Evolutionary conservation across 306 rosid species (phyloP).

Genomic region (Vachellia collinsii): DNA sequence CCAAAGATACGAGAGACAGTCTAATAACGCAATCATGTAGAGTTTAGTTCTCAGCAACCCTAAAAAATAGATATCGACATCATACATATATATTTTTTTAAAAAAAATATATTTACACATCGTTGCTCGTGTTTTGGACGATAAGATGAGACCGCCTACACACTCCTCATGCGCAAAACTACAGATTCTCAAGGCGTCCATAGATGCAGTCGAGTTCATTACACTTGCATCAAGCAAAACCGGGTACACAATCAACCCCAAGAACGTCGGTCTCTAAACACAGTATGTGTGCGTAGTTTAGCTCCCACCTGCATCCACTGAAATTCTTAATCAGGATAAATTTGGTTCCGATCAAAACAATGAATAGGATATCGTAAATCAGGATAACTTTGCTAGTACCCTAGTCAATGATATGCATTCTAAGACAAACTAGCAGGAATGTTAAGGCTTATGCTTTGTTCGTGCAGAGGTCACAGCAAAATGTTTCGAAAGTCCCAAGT

Average conservation of each 20-base stretch:
- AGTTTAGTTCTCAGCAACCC: slow-evolving; percentile 42
- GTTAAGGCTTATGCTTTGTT: too few species aligned
- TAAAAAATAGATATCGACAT: slow-evolving; percentile 15
- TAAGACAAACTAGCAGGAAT: background rate
- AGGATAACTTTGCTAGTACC: slow-evolving; percentile 1
- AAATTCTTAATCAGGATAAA: slow-evolving; percentile 25
- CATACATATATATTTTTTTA: slow-evolving; percentile 24
- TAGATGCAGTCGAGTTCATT: slow-evolving; percentile 23
- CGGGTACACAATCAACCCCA: background rate
- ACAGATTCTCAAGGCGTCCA: background rate
- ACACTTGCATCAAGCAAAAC: slow-evolving; percentile 42
- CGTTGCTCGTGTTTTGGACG: slow-evolving; percentile 29
- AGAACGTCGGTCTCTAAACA: background rate
- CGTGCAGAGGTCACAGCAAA: background rate
- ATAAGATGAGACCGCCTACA: background rate
- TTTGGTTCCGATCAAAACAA: background rate
- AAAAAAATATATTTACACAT: slow-evolving; percentile 47
- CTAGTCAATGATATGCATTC: background rate
- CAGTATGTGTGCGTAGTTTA: background rate
- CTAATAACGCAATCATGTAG: slow-evolving; percentile 12
- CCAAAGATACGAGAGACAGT: slow-evolving; percentile 20
- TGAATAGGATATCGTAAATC: background rate
- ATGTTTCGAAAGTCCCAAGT: background rate
- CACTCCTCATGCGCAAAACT: background rate
- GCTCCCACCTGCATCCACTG: slow-evolving; percentile 59